Conservation (phyloP, 108 stramenopile genomes). For the Nitzschia inconspicua region DNA sequence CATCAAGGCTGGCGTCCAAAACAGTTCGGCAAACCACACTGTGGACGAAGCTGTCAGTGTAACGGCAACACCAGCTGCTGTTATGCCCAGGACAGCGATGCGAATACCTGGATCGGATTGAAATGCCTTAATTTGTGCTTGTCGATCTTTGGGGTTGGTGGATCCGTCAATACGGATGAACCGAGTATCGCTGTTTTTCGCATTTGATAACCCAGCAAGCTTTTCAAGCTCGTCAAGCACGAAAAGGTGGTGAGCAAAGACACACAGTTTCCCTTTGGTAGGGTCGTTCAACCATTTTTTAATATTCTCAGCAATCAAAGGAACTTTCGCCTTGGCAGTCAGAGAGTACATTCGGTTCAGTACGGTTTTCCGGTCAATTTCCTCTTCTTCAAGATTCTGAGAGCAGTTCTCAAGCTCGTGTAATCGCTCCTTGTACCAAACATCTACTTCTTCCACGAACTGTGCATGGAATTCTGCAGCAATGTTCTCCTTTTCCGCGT, state of each 20-base stretch:
- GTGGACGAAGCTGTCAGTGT: slow-evolving; percentile 96
- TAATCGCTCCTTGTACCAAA: slow-evolving; percentile 11
- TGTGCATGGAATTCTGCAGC: background rate
- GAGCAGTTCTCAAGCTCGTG: background rate
- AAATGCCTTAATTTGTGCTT: slow-evolving; percentile 87
- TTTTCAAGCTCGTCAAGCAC: slow-evolving; percentile 82
- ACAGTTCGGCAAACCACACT: slow-evolving; percentile 97
- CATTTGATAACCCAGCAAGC: slow-evolving; percentile 48
- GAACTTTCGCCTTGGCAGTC: slow-evolving; percentile 84
- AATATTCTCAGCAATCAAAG: slow-evolving; percentile 59
- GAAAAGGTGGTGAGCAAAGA: slow-evolving; percentile 94
- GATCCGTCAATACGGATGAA: slow-evolving; percentile 96
- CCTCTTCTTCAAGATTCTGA: slow-evolving; percentile 7
- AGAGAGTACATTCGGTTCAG: slow-evolving; percentile 82
- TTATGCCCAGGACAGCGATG: slow-evolving; percentile 91
- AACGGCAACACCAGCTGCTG: slow-evolving; percentile 96
- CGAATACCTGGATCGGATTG: slow-evolving; percentile 84
- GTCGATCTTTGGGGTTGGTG: slow-evolving; percentile 81
- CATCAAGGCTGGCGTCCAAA: slow-evolving; percentile 96
- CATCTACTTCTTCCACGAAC: slow-evolving; percentile 9
- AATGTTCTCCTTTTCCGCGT: slow-evolving; percentile 1
- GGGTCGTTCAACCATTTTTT: slow-evolving; percentile 70
- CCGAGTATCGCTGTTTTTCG: slow-evolving; percentile 23
- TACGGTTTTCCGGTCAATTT: slow-evolving; percentile 47
- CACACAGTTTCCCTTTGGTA: slow-evolving; percentile 86